These are phyloP conservation scores for Citrus australasica DNA, from an alignment of 345 rosid genomes.

Conservation along the genomic window DNA sequence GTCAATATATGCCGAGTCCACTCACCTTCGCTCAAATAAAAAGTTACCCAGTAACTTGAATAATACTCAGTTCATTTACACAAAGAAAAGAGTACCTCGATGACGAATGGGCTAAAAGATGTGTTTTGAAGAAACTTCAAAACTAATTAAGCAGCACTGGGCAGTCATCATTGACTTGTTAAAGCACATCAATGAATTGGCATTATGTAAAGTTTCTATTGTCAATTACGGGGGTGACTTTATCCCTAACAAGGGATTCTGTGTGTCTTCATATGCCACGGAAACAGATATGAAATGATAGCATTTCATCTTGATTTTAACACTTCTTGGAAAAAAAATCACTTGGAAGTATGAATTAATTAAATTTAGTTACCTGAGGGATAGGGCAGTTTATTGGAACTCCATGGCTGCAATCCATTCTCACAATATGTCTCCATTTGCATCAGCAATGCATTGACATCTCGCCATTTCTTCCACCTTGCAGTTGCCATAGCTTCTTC, in stretches of 20 bases:
- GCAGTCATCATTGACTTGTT: not conserved
- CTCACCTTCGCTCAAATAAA: not conserved
- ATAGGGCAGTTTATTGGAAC: constrained; percentile 50
- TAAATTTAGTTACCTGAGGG: constrained; percentile 54
- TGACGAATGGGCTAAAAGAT: not conserved
- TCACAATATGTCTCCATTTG: constrained; percentile 95
- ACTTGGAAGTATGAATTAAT: not conserved
- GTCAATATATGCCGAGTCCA: not conserved
- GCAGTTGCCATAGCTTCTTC: constrained; percentile 97
- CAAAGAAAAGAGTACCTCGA: not conserved
- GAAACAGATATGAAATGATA: not conserved
- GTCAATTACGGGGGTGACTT: not conserved
- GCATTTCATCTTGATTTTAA: too few species aligned
- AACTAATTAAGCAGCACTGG: not conserved
- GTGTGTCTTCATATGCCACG: too few species aligned
- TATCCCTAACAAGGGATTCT: not conserved
- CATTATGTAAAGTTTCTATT: not conserved
- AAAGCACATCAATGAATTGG: not conserved
- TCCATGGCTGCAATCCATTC: constrained; percentile 88
- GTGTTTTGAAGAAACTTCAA: constrained; percentile 1
- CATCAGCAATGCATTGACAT: constrained; percentile 49
- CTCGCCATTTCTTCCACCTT: constrained; percentile 91
- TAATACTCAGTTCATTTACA: not conserved
- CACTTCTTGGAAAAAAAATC: not conserved
- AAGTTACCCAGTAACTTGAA: not conserved